These are phyloP conservation scores for Taxawa tesnikishii DNA, from an alignment of 2,329 filamentous ascomycete genomes.

Conservation along the genomic window DNA sequence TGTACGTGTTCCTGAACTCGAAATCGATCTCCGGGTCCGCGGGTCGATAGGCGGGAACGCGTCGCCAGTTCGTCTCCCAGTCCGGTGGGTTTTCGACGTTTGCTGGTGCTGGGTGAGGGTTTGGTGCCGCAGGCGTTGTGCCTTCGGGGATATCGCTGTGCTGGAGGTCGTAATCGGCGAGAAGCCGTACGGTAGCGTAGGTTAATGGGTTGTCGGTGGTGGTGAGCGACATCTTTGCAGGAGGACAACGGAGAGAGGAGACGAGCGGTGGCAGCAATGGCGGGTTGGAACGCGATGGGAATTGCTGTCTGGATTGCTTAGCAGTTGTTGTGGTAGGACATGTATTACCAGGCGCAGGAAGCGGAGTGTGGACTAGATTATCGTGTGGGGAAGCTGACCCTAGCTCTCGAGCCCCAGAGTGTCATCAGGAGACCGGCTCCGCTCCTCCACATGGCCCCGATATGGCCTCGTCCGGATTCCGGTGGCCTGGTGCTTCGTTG, in stretches of 20 bases:
- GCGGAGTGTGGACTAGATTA: no score
- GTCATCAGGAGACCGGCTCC: no score
- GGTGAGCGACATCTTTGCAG: constrained; percentile 28
- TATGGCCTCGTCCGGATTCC: no score
- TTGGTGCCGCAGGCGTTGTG: constrained; percentile 18
- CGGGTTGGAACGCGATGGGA: no score
- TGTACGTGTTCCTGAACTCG: constrained; percentile 29
- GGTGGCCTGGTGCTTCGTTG: no score
- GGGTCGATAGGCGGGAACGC: constrained; percentile 36
- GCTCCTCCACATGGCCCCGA: no score
- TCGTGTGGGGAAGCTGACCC: no score
- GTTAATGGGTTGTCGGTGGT: constrained; percentile 27
- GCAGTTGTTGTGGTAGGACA: no score
- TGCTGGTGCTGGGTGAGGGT: constrained; percentile 14
- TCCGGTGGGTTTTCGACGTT: constrained; percentile 17
- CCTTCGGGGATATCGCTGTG: constrained; percentile 19
- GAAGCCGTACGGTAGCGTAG: constrained; percentile 22
- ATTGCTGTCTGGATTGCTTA: no score
- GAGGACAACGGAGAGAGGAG: not conserved
- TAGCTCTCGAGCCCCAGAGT: no score
- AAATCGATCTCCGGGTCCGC: constrained; percentile 31
- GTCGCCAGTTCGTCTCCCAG: constrained; percentile 37
- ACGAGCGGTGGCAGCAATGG: not conserved
- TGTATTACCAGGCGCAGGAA: no score
- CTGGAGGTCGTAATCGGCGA: constrained; percentile 36